Base-by-base conservation (phyloP, 2,329 filamentous ascomycete genomes). In the Aureobasidium sp. region DNA sequence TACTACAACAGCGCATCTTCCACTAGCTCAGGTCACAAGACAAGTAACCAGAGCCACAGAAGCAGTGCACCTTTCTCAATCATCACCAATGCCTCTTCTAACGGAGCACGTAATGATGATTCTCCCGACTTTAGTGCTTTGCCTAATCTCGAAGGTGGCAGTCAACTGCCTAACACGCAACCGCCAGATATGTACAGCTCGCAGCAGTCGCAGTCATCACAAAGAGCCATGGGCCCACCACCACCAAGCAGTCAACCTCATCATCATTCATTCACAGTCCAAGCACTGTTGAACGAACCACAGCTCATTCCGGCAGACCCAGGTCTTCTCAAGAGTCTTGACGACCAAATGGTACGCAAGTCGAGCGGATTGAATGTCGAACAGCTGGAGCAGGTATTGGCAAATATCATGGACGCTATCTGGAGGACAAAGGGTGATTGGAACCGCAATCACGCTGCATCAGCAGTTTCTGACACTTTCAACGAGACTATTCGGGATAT, bases 381-480 rank as follows among this genome's bases (percentile, higher is more conserved):
- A 76, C 93, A 99, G 74, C 79, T 99, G 24, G 93, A 97, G 78
- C 93, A 97, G 75, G 87, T 97, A 72, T 92, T 92, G 73, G 87
- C 92, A 8, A 86, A 88, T 67, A 79, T 97, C 66, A 97, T 97
- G 93, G 89, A 93, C 64, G 85, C 87, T 66, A 83, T 97, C 48
- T 99, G 94, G 94, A 82, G 81, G 64, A 83, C 83, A 64, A 83
- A 92, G 55, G 82, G 85, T 52, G 87, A 95, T 70, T 94, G 90
- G 84, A 94, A 99, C 75, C 85, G 94, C 47, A 87, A 86, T 69
- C 81, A 82, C 68, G 92, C 96, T 15, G 81, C 87, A 15, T 77
- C 77, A 50, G 77, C 80, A 41, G 81, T 95, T 41, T 79, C 79
- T 46, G 79, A 82, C 17, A 84, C 89, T 5, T 96, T 96, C 73